Conservation (phyloP, 306 rosid species). For the Oemleria cerasiformis region DNA sequence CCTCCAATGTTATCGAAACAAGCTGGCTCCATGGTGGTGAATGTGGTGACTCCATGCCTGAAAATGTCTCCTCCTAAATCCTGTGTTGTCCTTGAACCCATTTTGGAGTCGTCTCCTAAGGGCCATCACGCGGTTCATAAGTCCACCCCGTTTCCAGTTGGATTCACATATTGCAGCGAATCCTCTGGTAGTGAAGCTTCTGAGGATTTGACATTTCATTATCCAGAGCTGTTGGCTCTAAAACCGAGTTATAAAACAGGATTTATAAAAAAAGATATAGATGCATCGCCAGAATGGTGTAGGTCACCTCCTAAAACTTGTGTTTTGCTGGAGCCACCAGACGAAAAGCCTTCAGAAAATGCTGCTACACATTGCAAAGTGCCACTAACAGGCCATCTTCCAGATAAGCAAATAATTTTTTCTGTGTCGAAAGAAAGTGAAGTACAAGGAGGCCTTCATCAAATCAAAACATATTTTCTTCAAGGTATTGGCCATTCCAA, state of each 20-base stretch:
- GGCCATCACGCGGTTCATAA: conserved; percentile 38
- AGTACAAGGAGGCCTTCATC: conserved; percentile 31
- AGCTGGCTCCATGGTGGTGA: conserved; percentile 48
- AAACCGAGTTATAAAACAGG: conserved; percentile 38
- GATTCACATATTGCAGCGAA: conserved; percentile 40
- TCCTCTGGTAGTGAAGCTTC: conserved; percentile 46
- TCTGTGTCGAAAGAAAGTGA: conserved; percentile 14
- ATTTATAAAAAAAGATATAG: conserved; percentile 41
- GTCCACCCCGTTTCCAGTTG: conserved; percentile 82
- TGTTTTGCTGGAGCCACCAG: conserved; percentile 65
- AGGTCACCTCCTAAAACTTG: conserved; percentile 91
- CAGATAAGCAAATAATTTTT: conserved; percentile 20
- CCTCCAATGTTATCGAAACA: conserved; percentile 30
- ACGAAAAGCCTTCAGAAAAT: conserved; percentile 41
- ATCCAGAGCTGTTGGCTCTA: conserved; percentile 66
- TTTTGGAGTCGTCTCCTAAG: conserved; percentile 45
- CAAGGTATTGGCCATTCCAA: conserved; percentile 44
- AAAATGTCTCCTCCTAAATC: conserved; percentile 89
- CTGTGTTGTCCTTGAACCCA: conserved; percentile 81
- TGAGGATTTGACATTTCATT: conserved; percentile 49
- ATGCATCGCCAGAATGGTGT: conserved; percentile 75
- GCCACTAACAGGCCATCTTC: conserved; percentile 13
- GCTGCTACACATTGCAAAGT: conserved; percentile 24
- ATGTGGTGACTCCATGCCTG: conserved; percentile 66
- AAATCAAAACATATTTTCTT: conserved; percentile 26